phyloP scores from a whole-genome alignment of 768 basidiomycete genomes.

The Mycena maculata region DNA sequence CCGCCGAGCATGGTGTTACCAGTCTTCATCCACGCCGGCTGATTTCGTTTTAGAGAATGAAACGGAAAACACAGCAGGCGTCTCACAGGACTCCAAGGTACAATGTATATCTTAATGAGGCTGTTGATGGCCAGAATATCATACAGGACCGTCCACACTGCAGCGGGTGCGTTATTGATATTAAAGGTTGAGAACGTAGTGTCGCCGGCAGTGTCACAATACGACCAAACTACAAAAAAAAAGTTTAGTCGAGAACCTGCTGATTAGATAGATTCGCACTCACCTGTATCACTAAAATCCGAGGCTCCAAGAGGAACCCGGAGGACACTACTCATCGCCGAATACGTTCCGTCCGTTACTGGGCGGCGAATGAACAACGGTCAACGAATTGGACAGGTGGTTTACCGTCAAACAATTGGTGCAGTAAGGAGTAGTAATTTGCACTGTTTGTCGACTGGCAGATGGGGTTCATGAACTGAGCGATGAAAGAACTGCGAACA shows the following conservation, averaged over 20 bases:
- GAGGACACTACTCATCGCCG: conserved; percentile 16
- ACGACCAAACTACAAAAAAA: conserved; percentile 1
- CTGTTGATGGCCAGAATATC: conserved; percentile 60
- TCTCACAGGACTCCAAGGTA: conserved; percentile 59
- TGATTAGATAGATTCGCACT: neutral
- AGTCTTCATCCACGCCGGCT: conserved; percentile 69
- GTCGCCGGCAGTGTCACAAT: conserved; percentile 54
- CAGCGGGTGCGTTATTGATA: conserved; percentile 54
- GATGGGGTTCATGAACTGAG: neutral
- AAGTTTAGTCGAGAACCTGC: neutral
- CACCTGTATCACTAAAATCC: conserved; percentile 18
- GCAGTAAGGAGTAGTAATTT: conserved; percentile 57
- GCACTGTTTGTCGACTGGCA: conserved; percentile 3
- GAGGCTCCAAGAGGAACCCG: conserved; percentile 14
- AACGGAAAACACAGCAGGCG: neutral
- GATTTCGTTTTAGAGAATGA: neutral
- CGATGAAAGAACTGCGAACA: neutral
- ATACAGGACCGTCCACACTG: conserved; percentile 54
- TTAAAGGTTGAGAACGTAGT: conserved; percentile 53
- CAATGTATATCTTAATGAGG: conserved; percentile 43
- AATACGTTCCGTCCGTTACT: conserved; percentile 13
- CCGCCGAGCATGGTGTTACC: conserved; percentile 59
- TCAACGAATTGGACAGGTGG: conserved; percentile 53
- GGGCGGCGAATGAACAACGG: conserved; percentile 53
- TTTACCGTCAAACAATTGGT: conserved; percentile 59